Conservation (phyloP, 345 rosid genomes). For the Pseudoturritis turrita region DNA sequence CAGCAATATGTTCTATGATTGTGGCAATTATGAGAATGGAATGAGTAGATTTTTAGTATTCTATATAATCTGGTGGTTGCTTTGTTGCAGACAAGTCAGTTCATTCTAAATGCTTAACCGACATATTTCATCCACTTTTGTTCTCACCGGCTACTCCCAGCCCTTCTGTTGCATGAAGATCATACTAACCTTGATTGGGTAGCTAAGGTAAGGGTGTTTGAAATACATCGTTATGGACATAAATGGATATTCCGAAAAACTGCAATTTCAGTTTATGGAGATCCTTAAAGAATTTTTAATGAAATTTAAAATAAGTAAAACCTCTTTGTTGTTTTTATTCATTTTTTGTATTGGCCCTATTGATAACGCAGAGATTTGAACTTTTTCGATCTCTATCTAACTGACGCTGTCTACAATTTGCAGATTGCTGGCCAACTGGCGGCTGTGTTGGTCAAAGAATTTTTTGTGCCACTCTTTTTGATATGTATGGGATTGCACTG, state of each 20-base stretch:
- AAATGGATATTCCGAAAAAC: neutral
- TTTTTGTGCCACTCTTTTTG: slow-evolving; percentile 84
- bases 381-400: neutral
- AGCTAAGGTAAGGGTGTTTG: slow-evolving; percentile 54
- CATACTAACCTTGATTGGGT: slow-evolving; percentile 60
- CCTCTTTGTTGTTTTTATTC: slow-evolving; percentile 5
- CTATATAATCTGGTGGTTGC: slow-evolving; percentile 6
- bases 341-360: neutral
- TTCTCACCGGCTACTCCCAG: slow-evolving; percentile 90
- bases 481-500: slow-evolving; percentile 71
- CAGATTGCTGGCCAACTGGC: slow-evolving; percentile 67
- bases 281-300: neutral
- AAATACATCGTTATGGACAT: neutral
- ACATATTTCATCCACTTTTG: slow-evolving; percentile 70
- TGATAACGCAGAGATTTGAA: slow-evolving; percentile 1
- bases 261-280: neutral
- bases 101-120: slow-evolving; percentile 63
- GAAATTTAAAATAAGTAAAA: neutral
- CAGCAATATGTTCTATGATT: neutral
- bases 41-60: slow-evolving; percentile 5
- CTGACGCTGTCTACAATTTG: slow-evolving; percentile 18
- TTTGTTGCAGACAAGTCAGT: slow-evolving; percentile 61
- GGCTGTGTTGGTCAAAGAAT: slow-evolving; percentile 52
- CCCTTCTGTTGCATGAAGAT: slow-evolving; percentile 60
- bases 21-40: neutral